Percentiles rank a stretch among this genome's conserved stretches.
Evolutionary conservation across 1,284 basidiomycete genomes (phyloP).

Genomic region (Acaromyces ingoldii): DNA sequence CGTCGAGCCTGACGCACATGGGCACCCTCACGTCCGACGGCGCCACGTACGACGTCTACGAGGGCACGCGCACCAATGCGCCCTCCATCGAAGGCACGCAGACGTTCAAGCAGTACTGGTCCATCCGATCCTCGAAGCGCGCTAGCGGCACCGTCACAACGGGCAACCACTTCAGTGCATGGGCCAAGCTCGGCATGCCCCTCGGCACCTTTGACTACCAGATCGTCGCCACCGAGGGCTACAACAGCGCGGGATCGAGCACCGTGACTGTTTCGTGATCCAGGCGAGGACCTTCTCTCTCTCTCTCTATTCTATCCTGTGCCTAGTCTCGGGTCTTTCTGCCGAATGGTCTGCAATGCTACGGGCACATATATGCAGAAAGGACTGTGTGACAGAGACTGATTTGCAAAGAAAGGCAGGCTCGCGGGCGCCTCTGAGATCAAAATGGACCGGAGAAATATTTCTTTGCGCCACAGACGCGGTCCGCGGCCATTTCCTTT

Average conservation of each 20-base stretch:
- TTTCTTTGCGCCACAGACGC: too few species aligned
- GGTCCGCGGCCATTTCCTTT: too few species aligned
- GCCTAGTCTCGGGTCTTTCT: too few species aligned
- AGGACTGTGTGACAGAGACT: too few species aligned
- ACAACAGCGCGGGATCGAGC: slow-evolving; percentile 10
- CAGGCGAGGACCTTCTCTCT: too few species aligned
- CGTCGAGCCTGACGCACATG: slow-evolving; percentile 9
- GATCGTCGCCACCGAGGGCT: slow-evolving; percentile 24
- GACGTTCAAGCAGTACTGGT: slow-evolving; percentile 20
- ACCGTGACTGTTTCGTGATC: too few species aligned
- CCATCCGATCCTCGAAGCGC: slow-evolving; percentile 15
- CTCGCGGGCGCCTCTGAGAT: too few species aligned
- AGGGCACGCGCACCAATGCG: slow-evolving; percentile 21
- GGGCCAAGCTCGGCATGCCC: slow-evolving; percentile 19
- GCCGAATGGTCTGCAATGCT: too few species aligned
- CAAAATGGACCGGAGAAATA: too few species aligned
- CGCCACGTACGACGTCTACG: slow-evolving; percentile 19
- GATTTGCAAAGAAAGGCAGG: too few species aligned
- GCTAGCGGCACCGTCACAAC: slow-evolving; percentile 16
- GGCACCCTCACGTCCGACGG: slow-evolving; percentile 18
- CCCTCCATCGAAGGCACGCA: slow-evolving; percentile 25
- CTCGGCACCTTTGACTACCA: slow-evolving; percentile 21
- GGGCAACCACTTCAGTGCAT: slow-evolving; percentile 19
- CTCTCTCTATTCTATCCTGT: too few species aligned
- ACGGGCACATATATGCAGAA: too few species aligned